phyloP scores from a whole-genome alignment of 352 stramenopile species.

The Globisporangium alternatum region DNA sequence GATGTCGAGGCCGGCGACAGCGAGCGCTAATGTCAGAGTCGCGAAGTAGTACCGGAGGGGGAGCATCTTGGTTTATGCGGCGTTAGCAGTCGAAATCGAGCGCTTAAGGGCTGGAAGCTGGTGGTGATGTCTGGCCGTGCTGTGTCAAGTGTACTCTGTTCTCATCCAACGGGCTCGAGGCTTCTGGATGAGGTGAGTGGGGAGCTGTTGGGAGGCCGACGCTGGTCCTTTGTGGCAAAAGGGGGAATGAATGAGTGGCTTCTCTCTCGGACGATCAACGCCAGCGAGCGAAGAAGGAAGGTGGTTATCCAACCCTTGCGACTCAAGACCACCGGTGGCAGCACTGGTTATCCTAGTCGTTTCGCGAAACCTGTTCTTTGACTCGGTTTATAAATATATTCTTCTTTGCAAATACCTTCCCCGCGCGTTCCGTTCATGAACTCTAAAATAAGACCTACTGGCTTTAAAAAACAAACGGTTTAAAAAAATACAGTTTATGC shows the following conservation, averaged over 20 bases:
- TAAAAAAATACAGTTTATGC: too few species aligned
- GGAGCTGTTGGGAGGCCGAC: neutral
- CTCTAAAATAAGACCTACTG: too few species aligned
- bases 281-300: neutral
- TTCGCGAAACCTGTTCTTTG: too few species aligned
- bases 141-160: neutral
- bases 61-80: neutral
- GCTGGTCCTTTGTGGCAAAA: constrained; percentile 12
- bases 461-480: too few species aligned
- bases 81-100: neutral
- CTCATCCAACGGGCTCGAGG: neutral
- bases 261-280: neutral
- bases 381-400: too few species aligned
- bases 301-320: constrained; percentile 1
- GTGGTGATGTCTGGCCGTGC: neutral
- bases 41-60: neutral
- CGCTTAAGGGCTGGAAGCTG: too few species aligned
- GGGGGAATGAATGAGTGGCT: neutral
- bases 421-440: too few species aligned
- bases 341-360: too few species aligned
- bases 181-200: neutral
- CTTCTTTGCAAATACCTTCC: too few species aligned
- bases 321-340: too few species aligned
- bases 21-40: neutral
- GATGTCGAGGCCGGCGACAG: neutral